Base-by-base conservation (phyloP, 2,329 filamentous ascomycete genomes). In the Cyphellophora europaea region DNA sequence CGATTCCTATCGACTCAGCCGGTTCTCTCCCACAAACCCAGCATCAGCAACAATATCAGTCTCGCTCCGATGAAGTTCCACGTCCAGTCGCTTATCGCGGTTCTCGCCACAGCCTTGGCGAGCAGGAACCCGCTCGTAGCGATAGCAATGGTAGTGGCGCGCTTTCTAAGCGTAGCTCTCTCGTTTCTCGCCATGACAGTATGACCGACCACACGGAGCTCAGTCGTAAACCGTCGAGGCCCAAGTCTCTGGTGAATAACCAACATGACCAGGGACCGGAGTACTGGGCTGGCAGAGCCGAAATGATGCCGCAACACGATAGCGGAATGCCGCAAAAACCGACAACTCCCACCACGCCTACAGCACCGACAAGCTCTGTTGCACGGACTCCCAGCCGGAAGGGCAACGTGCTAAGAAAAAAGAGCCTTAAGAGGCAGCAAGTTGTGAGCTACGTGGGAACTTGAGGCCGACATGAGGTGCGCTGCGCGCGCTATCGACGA, bases 151-250 rank as follows among this genome's bases (percentile, higher is more conserved):
- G 15, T 33, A 33, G 13, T 32, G 25, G 6, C 35, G 35, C 32
- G 32, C 35, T 13, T 37, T 37, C 21, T 28, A 33, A 28, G 30
- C 17, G 12, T 19, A 33, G 6, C 18, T 27, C 21, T 21, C 30
- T 11, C n/a, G 11, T 10, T 28, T 29, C 19, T 33, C 23, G 27
- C 35, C 30, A 12, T 11, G 30, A 28, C 19, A 33, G 16, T 25
- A 8, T 25, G 21, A n/a, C 21, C 21, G 21, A 25, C n/a, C n/a
- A 25, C n/a, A n/a, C 21, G 8, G 21, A 25, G 21, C 21, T 25
- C 8, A 8, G n/a, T 8, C 8, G 21, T 8, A 8, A n/a, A 8
- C 8, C 8, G 8, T 25, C 21, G 8, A 8, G 21, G 21, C 21
- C 21, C 8, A 25, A 25, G 21, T 25, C 21, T 8, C n/a, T 25